Evolutionary conservation across 2,329 filamentous ascomycete genomes (phyloP).

Genomic region (Aureobasidium mangrovei): DNA sequence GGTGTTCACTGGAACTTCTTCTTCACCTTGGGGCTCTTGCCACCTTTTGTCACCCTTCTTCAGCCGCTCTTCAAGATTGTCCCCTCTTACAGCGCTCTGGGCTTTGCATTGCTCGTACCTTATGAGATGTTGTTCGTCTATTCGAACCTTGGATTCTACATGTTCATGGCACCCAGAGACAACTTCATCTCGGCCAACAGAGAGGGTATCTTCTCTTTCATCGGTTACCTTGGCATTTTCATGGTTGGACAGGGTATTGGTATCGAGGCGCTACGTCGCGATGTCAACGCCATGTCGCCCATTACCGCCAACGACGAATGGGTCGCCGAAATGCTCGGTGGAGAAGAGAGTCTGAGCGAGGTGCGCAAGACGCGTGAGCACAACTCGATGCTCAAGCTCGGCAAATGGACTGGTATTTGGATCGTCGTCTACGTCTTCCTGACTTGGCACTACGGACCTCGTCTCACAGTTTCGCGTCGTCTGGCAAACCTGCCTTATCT

Average conservation of each 20-base stretch:
- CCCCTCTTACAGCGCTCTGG: constrained; percentile 68
- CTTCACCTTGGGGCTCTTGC: constrained; percentile 83
- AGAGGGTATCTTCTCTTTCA: constrained; percentile 90
- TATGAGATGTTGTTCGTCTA: constrained; percentile 73
- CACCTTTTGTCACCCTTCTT: constrained; percentile 79
- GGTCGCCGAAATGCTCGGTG: constrained; percentile 28
- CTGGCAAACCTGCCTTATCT: constrained; percentile 91
- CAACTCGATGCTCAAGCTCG: constrained; percentile 41
- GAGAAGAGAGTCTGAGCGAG: constrained; percentile 13
- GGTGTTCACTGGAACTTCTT: constrained; percentile 99
- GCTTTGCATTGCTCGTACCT: constrained; percentile 55
- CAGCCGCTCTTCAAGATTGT: constrained; percentile 62
- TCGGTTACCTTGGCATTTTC: constrained; percentile 91
- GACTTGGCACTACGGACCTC: constrained; percentile 62
- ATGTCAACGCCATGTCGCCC: constrained; percentile 20
- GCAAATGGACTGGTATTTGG: constrained; percentile 60
- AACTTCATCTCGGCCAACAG: constrained; percentile 81
- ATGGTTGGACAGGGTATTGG: constrained; percentile 79
- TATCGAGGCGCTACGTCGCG: constrained; percentile 63
- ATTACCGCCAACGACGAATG: constrained; percentile 30
- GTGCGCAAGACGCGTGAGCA: constrained; percentile 13
- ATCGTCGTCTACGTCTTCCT: constrained; percentile 58
- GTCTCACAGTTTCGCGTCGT: constrained; percentile 72
- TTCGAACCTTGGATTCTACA: constrained; percentile 70
- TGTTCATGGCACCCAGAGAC: constrained; percentile 70